These are phyloP conservation scores for Pleurotus giganteus DNA, from an alignment of 768 basidiomycete genomes.

Conservation along the genomic window DNA sequence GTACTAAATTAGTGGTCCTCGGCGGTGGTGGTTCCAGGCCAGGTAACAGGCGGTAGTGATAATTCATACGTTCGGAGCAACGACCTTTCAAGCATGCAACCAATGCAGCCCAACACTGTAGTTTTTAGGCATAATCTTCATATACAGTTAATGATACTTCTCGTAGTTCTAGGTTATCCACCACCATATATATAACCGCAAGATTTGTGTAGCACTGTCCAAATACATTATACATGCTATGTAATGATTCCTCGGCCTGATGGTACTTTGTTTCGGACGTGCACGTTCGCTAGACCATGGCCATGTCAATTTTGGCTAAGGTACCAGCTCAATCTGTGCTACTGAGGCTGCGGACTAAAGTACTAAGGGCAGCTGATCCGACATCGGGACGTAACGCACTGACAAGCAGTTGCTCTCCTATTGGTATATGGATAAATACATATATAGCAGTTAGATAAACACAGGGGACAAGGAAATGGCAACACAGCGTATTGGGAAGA, in stretches of 20 bases:
- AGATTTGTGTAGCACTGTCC: neutral
- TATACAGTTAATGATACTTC: neutral
- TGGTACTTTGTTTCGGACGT: no score
- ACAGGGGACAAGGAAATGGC: neutral
- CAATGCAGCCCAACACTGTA: no score
- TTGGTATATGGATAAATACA: slow-evolving; percentile 10
- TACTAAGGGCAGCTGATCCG: no score
- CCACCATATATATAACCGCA: neutral
- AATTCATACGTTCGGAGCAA: neutral
- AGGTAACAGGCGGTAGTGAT: slow-evolving; percentile 42
- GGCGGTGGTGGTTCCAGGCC: slow-evolving; percentile 48
- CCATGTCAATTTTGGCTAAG: no score
- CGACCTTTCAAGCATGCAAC: neutral
- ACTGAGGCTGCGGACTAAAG: no score
- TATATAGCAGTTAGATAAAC: neutral
- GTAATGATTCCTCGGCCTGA: neutral
- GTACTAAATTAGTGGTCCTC: slow-evolving; percentile 66
- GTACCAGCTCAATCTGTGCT: no score
- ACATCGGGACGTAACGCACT: no score
- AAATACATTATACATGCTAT: neutral
- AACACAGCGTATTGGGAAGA: neutral
- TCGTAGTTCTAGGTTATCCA: neutral
- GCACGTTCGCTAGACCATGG: no score
- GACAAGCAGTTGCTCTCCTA: no score
- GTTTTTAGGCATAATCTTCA: no score